Evolutionary conservation across 805 yeast genomes (phyloP).

Genomic region (Candida multigemmis): DNA sequence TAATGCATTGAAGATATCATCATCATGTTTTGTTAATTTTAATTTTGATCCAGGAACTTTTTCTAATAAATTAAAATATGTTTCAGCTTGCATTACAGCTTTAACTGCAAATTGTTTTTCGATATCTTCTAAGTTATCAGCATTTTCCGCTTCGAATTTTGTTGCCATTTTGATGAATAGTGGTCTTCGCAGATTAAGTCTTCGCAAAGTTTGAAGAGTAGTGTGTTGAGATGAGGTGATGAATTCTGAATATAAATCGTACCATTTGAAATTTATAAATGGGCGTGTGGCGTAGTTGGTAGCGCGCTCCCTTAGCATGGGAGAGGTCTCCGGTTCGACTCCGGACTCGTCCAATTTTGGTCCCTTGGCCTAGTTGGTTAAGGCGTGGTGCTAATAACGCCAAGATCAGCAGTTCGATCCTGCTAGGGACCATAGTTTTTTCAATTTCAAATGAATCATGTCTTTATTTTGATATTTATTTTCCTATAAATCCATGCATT

Average conservation of each 20-base stretch:
- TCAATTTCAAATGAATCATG: no score
- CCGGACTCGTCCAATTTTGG: no score
- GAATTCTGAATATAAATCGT: no score
- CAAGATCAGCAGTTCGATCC: constrained; percentile 78
- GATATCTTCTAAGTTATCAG: constrained; percentile 83
- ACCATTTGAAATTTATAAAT: no score
- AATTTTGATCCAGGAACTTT: constrained; percentile 73
- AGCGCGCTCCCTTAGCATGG: constrained; percentile 30
- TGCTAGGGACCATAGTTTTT: constrained; percentile 58
- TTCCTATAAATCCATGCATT: constrained; percentile 60
- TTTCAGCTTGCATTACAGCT: constrained; percentile 92
- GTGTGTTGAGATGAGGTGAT: no score
- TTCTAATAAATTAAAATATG: constrained; percentile 78
- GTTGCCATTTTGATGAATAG: constrained; percentile 21
- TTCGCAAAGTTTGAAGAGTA: no score
- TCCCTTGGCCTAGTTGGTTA: constrained; percentile 43
- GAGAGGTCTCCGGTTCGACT: constrained; percentile 26
- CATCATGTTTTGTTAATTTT: constrained; percentile 63
- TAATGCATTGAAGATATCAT: constrained; percentile 54
- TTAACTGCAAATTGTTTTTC: constrained; percentile 97
- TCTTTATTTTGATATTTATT: no score
- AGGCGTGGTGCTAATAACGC: constrained; percentile 42
- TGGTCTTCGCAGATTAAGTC: no score
- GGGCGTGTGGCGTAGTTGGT: constrained; percentile 29
- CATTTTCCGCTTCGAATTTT: constrained; percentile 74